Conservation (phyloP, 2,329 filamentous ascomycete genomes). For the Emericellopsis atlantica region DNA sequence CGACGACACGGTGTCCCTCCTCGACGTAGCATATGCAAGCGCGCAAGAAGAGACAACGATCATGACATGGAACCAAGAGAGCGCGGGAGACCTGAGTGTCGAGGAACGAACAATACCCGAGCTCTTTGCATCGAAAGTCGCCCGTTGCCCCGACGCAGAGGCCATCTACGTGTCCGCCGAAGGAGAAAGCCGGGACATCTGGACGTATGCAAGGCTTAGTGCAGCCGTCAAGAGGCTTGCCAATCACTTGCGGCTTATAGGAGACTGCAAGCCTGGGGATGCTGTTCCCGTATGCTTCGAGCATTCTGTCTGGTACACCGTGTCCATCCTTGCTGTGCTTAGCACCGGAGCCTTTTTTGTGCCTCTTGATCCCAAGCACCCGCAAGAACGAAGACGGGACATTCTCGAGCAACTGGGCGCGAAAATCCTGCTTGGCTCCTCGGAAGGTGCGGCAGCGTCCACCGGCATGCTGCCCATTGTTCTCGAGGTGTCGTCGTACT, state of each 20-base stretch:
- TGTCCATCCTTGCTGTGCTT: conserved; percentile 11
- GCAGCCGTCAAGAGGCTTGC: conserved; percentile 23
- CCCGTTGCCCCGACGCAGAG: background rate
- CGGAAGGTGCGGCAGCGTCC: background rate
- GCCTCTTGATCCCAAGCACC: conserved; percentile 2
- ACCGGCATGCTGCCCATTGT: background rate
- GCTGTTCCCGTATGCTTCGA: conserved; percentile 8
- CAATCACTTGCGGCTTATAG: conserved; percentile 13
- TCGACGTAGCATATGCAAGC: background rate
- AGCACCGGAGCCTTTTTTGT: conserved; percentile 9
- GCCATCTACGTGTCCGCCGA: conserved; percentile 7
- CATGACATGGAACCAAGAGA: no score
- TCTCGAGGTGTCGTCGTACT: background rate
- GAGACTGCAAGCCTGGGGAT: conserved; percentile 6
- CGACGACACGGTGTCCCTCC: conserved; percentile 5
- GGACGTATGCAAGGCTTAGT: conserved; percentile 29
- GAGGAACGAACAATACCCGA: background rate
- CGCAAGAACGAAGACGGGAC: background rate
- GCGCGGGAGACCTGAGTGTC: no score
- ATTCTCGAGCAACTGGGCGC: background rate
- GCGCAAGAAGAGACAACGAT: background rate
- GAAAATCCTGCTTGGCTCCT: background rate
- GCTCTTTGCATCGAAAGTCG: background rate
- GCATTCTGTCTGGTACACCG: conserved; percentile 7
- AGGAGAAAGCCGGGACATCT: conserved; percentile 22